These are phyloP conservation scores for Gyrodon lividus DNA, from an alignment of 768 basidiomycete species.

Conservation along the genomic window DNA sequence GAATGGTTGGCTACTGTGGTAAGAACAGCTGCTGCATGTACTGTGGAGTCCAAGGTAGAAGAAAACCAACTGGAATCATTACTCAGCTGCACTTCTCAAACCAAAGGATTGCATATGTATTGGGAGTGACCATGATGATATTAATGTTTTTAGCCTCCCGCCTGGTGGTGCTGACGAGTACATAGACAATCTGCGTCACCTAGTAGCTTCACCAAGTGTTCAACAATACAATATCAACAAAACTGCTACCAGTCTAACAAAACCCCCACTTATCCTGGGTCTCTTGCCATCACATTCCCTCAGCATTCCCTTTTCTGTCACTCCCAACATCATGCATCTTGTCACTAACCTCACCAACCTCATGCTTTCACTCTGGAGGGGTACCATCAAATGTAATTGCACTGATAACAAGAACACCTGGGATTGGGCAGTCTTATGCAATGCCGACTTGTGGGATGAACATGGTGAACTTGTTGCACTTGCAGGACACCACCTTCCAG, in stretches of 20 bases:
- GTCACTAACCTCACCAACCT: no score
- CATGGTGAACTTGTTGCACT: no score
- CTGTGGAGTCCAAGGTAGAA: constrained; percentile 29
- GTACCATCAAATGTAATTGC: no score
- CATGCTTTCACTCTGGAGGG: no score
- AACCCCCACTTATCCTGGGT: no score
- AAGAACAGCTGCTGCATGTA: constrained; percentile 32
- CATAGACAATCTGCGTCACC: not conserved
- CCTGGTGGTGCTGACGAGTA: constrained; percentile 2
- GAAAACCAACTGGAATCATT: constrained; percentile 25
- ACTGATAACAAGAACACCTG: no score
- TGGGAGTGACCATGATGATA: constrained; percentile 30
- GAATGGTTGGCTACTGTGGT: constrained; percentile 8
- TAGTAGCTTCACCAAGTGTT: constrained; percentile 5
- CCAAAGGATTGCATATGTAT: constrained; percentile 23
- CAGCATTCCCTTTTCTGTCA: no score
- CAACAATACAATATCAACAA: constrained; percentile 23
- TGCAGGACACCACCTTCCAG: no score
- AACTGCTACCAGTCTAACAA: not conserved
- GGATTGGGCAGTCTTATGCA: no score
- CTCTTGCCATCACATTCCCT: no score
- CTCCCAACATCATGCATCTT: no score
- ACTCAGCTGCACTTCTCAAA: constrained; percentile 31
- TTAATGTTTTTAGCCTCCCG: constrained; percentile 17
- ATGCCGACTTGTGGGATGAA: no score